phyloP scores from a whole-genome alignment of 805 yeast genomes.

The Lipomyces orientalis region DNA sequence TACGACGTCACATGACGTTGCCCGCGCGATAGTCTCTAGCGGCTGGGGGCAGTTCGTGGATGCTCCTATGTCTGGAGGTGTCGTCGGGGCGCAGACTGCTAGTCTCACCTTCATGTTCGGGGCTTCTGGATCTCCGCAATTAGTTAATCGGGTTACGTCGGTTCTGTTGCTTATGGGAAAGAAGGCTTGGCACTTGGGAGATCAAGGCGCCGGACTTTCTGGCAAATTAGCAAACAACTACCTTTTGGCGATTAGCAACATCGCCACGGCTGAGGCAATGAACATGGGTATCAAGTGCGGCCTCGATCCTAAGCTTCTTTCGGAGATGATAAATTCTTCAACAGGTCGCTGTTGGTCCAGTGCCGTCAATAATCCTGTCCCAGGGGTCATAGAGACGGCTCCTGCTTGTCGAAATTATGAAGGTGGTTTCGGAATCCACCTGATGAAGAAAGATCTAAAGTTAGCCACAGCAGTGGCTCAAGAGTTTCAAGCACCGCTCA shows the following conservation, averaged over 20 bases:
- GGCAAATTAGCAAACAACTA: conserved; percentile 6
- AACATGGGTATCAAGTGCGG: conserved; percentile 10
- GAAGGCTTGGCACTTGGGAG: conserved; percentile 8
- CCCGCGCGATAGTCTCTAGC: conserved; percentile 1
- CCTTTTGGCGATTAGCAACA: conserved; percentile 5
- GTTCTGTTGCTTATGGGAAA: conserved; percentile 7
- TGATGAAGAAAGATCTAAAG: conserved; percentile 8
- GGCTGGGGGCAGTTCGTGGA: conserved; percentile 7
- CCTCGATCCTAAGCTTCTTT: conserved; percentile 8
- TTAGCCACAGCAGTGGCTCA: background rate
- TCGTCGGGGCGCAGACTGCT: conserved; percentile 6
- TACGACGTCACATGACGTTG: conserved; percentile 3
- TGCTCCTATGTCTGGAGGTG: conserved; percentile 9
- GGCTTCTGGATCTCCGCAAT: conserved; percentile 5
- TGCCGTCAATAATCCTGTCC: conserved; percentile 10
- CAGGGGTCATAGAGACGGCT: background rate
- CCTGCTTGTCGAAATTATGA: conserved; percentile 8
- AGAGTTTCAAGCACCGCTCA: background rate
- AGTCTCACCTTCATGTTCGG: conserved; percentile 9
- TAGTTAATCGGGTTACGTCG: conserved; percentile 5
- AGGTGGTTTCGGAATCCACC: conserved; percentile 7
- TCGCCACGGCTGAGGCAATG: conserved; percentile 10
- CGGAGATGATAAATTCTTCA: conserved; percentile 10
- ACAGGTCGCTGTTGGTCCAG: conserved; percentile 9
- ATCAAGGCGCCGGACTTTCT: conserved; percentile 6